A percentile compares a stretch with the other conserved stretches of the same genome.
Conservation (phyloP, 2,329 filamentous ascomycete genomes). For the Nemania sp. region DNA sequence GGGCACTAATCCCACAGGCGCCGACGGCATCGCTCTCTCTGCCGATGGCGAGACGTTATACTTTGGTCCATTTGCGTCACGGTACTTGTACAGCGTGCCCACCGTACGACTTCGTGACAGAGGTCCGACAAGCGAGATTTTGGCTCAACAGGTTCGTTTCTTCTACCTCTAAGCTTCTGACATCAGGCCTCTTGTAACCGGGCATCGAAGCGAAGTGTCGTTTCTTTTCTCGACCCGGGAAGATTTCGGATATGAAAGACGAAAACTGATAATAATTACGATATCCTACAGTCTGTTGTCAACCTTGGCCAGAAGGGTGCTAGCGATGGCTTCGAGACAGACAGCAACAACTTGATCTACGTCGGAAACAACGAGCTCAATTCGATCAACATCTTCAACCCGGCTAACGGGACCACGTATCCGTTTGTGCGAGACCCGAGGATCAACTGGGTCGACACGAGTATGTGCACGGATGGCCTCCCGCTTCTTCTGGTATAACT, state of each 20-base stretch:
- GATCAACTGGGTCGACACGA: constrained; percentile 56
- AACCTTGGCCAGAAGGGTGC: constrained; percentile 53
- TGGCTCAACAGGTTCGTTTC: constrained; percentile 22
- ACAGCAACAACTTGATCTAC: constrained; percentile 54
- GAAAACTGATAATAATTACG: constrained; percentile 39
- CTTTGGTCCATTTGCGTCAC: constrained; percentile 49
- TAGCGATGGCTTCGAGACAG: constrained; percentile 57
- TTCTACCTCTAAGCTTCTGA: neutral
- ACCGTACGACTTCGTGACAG: constrained; percentile 49
- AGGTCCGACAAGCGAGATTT: constrained; percentile 45
- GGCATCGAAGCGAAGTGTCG: neutral
- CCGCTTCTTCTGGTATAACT: neutral
- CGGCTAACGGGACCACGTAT: constrained; percentile 43
- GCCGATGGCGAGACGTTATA: constrained; percentile 53
- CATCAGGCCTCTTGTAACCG: neutral
- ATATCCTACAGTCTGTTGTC: constrained; percentile 44
- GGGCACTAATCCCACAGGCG: constrained; percentile 48
- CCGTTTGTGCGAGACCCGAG: constrained; percentile 48
- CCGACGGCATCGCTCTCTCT: constrained; percentile 56
- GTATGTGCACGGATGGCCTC: constrained; percentile 26
- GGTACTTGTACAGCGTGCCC: constrained; percentile 47
- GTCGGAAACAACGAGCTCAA: constrained; percentile 56
- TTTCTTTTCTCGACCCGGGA: neutral
- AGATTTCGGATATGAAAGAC: neutral
- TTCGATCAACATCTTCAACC: constrained; percentile 51